Percentiles rank a stretch among this genome's conserved stretches.
Evolutionary conservation across 176 grass and related monocot genomes (phyloP).

Genomic region (Guadua angustifolia): DNA sequence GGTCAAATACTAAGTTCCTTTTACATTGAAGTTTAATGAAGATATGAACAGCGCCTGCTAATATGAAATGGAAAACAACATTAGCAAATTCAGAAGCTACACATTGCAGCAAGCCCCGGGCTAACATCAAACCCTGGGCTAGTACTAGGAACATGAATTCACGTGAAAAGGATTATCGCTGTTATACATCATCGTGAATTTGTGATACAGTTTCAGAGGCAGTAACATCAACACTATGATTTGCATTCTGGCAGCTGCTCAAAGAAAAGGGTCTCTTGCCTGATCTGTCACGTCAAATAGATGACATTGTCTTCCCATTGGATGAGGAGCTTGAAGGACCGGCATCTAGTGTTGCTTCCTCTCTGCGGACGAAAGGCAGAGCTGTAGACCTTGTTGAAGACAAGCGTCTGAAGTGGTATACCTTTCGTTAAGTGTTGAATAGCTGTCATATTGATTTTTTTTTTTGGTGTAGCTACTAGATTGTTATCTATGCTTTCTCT

Average conservation of each 20-base stretch:
- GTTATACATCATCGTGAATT: conserved; percentile 7
- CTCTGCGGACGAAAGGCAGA: conserved; percentile 67
- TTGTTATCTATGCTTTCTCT: neutral
- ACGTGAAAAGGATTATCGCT: neutral
- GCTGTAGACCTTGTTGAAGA: conserved; percentile 78
- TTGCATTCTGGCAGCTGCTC: conserved; percentile 62
- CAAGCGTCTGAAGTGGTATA: conserved; percentile 88
- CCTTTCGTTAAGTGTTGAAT: neutral
- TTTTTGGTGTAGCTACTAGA: neutral
- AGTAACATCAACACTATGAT: conserved; percentile 2
- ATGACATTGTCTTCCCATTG: conserved; percentile 82
- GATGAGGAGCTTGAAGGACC: conserved; percentile 70
- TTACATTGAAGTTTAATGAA: conserved; percentile 22
- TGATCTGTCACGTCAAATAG: conserved; percentile 65
- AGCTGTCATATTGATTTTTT: neutral
- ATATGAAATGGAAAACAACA: neutral
- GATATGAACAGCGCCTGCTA: neutral
- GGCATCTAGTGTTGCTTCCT: conserved; percentile 66
- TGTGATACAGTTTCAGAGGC: neutral
- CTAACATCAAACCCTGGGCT: conserved; percentile 3
- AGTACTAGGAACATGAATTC: conserved; percentile 14
- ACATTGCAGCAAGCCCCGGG: neutral
- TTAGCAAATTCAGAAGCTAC: neutral
- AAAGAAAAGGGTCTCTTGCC: conserved; percentile 80
- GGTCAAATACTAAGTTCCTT: neutral